Evolutionary conservation across 805 yeast genomes (phyloP), one percentile per base, ranked within the genome.

Genomic region (Ogataea haglerorum): DNA sequence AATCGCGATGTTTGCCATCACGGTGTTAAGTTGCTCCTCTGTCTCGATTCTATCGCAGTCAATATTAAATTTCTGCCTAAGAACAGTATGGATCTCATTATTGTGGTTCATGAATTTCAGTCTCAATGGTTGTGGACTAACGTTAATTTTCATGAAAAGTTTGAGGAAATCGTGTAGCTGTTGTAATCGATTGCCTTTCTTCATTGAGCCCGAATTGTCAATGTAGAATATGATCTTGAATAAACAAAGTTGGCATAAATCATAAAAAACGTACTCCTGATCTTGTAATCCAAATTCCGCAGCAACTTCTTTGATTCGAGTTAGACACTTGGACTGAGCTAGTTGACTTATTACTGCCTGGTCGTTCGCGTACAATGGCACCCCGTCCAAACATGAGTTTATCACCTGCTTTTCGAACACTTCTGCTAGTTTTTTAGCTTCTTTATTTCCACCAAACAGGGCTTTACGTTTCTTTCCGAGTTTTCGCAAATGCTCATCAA

Each of bases 121-220:
- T 29, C 42, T 51, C 19, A 54, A 27, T 7, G 58, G 57, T 26
- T 51, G 49, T 13, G 34, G 38, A 31, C 53, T 47, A 28, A 53
- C 54, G 33, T 54, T 54, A 9, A 49, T 46, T 14, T 45, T 34
- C 28, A 54, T 29, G 32, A 54, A 52, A 14, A 54, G 38, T 5
- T 22, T 31, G 10, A 54, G 36, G 18, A 54, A 54, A 31, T 43
- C 45, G 15, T 46, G 42, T 16, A 54, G 34, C 34, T 54, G 58
- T 13, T 41, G 38, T 17, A 51, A 41, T 35, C 57, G 46, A 12
- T 38, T 43, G 18, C 53, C 54, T 4, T 42, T 13, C 10, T 30
- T 18, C 58, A 54, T 54, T 9, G 57, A 52, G 10, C 56, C 56
- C 1, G 58, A 54, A 29, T 54, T 54, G 38, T 54, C 58, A 21